A percentile compares a stretch with the other conserved stretches of the same genome.
phyloP scores from a whole-genome alignment of 129 eudicot genomes.

The Chrysanthemum lavandulifolium region DNA sequence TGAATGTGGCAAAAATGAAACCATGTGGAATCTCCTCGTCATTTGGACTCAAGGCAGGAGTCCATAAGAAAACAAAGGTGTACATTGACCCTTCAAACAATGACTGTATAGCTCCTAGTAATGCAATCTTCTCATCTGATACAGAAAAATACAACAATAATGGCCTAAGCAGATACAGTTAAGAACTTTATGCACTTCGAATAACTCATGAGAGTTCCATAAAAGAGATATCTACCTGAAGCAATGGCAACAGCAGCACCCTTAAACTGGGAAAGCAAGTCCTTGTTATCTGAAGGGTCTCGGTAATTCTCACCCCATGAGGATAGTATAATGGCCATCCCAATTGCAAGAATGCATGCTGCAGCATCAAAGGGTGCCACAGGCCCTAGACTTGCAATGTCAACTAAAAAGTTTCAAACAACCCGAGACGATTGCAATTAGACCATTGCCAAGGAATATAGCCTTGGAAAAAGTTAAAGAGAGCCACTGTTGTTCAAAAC shows the following conservation, averaged over 20 bases:
- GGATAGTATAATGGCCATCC: constrained; percentile 75
- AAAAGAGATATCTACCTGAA: constrained; percentile 54
- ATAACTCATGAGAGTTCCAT: not conserved
- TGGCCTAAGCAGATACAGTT: not conserved
- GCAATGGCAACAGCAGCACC: constrained; percentile 97
- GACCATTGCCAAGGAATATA: constrained; percentile 86
- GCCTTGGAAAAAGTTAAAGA: constrained; percentile 93
- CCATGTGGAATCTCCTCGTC: constrained; percentile 98
- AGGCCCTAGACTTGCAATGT: constrained; percentile 60
- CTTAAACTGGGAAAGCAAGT: constrained; percentile 84
- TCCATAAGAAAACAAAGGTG: constrained; percentile 96
- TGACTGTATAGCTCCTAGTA: constrained; percentile 94
- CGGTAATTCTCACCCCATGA: constrained; percentile 95
- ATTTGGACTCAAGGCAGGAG: constrained; percentile 97
- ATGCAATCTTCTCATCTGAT: constrained; percentile 87
- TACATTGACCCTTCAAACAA: constrained; percentile 97
- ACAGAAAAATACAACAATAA: no score
- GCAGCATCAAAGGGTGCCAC: constrained; percentile 97
- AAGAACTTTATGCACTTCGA: not conserved
- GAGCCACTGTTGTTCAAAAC: constrained; percentile 92
- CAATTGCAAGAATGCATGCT: constrained; percentile 73
- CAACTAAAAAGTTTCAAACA: constrained; percentile 80
- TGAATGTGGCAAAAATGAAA: constrained; percentile 91
- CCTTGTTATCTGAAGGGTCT: constrained; percentile 87
- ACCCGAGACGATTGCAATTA: constrained; percentile 81